Conservation (phyloP, 2,329 filamentous ascomycete genomes). For the Amylocarpus encephaloides region DNA sequence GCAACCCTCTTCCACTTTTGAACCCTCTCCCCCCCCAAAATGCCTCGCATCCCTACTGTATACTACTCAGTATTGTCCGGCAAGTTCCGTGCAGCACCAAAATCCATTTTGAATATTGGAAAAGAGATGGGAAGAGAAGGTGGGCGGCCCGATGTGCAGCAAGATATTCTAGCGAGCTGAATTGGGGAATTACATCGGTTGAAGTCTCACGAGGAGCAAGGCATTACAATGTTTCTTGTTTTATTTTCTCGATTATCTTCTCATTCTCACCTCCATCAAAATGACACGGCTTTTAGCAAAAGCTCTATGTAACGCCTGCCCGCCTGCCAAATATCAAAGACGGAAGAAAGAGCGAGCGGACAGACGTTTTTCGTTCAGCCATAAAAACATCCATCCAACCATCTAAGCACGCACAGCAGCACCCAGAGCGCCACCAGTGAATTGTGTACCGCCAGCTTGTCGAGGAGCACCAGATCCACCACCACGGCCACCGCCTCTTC, state of each 20-base stretch:
- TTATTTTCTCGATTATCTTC: constrained; percentile 4
- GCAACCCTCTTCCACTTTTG: too few species aligned
- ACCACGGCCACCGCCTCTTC: constrained; percentile 52
- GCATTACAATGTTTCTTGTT: background rate
- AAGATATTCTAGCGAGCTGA: too few species aligned
- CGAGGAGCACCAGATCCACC: constrained; percentile 53
- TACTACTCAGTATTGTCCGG: too few species aligned
- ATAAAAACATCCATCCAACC: background rate
- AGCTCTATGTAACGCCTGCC: constrained; percentile 7
- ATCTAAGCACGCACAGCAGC: constrained; percentile 55
- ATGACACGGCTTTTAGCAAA: constrained; percentile 4
- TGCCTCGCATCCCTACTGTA: too few species aligned
- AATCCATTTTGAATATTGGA: too few species aligned
- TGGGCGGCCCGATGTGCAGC: too few species aligned
- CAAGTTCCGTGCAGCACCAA: too few species aligned
- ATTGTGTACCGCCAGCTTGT: constrained; percentile 69
- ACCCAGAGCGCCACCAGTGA: constrained; percentile 74
- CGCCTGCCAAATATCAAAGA: background rate
- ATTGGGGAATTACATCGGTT: too few species aligned
- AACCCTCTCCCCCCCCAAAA: too few species aligned
- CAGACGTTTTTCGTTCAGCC: background rate
- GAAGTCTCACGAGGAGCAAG: background rate
- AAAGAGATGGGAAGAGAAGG: too few species aligned
- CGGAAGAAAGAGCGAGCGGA: background rate
- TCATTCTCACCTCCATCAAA: background rate